Percentiles rank a stretch among this genome's conserved stretches.
Evolutionary conservation across 495 filamentous ascomycete species (phyloP).

Genomic region (Neurospora sp.): DNA sequence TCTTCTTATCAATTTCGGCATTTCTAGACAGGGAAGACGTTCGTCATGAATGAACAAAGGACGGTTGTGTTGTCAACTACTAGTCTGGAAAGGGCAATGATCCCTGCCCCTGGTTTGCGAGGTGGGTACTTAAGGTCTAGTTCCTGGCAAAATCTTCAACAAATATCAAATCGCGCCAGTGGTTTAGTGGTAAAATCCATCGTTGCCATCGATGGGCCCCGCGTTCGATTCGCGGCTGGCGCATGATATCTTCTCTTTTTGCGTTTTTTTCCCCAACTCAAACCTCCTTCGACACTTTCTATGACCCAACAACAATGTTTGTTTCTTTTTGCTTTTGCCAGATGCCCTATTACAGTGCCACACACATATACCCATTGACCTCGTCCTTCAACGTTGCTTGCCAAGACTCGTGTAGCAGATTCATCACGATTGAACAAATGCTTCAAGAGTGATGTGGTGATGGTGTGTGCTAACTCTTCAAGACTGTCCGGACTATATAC

Average conservation of each 20-base stretch:
- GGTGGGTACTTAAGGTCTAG: not conserved
- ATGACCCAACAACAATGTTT: not conserved
- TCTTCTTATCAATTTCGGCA: not conserved
- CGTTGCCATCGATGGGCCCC: conserved; percentile 45
- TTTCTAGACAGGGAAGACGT: not conserved
- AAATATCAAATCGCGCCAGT: conserved; percentile 13
- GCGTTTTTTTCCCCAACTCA: not conserved
- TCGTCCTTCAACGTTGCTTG: not conserved
- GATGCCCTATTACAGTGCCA: no score
- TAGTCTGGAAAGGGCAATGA: not conserved
- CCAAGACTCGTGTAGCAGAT: not conserved
- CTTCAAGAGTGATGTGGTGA: not conserved
- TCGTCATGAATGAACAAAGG: not conserved
- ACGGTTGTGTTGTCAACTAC: not conserved
- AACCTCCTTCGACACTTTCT: not conserved
- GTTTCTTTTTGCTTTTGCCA: not conserved
- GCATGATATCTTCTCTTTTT: conserved; percentile 11
- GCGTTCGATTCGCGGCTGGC: conserved; percentile 41
- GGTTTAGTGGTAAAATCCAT: conserved; percentile 46
- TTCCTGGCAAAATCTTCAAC: not conserved
- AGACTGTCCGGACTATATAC: not conserved
- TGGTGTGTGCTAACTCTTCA: not conserved
- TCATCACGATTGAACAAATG: not conserved
- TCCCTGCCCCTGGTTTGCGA: not conserved
- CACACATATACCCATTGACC: not conserved